Evolutionary conservation across 768 basidiomycete genomes (phyloP).

Genomic region (Filobasidium floriforme): DNA sequence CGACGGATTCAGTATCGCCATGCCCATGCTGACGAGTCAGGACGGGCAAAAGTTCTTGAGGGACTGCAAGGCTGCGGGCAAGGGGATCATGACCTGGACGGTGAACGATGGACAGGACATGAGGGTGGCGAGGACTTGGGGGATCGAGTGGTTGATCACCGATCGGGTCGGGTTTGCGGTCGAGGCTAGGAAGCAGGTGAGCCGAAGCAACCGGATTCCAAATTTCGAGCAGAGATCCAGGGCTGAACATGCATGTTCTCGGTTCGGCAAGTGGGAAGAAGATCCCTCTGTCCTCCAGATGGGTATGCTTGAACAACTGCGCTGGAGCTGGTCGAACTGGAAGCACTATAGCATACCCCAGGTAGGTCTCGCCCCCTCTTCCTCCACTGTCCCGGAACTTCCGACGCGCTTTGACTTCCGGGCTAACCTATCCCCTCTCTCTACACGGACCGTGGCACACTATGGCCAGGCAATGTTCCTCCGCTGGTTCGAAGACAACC

Average conservation of each 20-base stretch:
- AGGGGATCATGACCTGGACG: conserved; percentile 45
- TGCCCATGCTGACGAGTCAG: conserved; percentile 36
- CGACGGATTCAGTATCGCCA: conserved; percentile 42
- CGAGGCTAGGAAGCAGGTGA: conserved; percentile 35
- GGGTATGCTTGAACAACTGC: conserved; percentile 24
- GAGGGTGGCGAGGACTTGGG: conserved; percentile 39
- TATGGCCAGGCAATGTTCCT: conserved; percentile 15
- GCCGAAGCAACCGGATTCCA: background rate
- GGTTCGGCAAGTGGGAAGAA: conserved; percentile 29
- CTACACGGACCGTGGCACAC: background rate
- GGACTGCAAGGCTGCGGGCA: conserved; percentile 41
- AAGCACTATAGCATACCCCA: conserved; percentile 39
- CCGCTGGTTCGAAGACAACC: conserved; percentile 17
- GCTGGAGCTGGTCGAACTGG: conserved; percentile 42
- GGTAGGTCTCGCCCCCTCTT: conserved; percentile 26
- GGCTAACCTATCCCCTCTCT: background rate
- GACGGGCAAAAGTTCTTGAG: conserved; percentile 41
- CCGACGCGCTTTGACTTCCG: background rate
- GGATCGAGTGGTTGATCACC: conserved; percentile 43
- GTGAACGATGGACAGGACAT: conserved; percentile 44
- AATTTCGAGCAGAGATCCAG: background rate
- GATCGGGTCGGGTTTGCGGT: conserved; percentile 39
- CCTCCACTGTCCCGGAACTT: too few species aligned
- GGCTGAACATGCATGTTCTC: background rate
- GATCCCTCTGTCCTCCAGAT: conserved; percentile 28